These are phyloP conservation scores for Veloporphyrellus conicus DNA, from an alignment of 1,284 basidiomycete genomes.

Conservation along the genomic window DNA sequence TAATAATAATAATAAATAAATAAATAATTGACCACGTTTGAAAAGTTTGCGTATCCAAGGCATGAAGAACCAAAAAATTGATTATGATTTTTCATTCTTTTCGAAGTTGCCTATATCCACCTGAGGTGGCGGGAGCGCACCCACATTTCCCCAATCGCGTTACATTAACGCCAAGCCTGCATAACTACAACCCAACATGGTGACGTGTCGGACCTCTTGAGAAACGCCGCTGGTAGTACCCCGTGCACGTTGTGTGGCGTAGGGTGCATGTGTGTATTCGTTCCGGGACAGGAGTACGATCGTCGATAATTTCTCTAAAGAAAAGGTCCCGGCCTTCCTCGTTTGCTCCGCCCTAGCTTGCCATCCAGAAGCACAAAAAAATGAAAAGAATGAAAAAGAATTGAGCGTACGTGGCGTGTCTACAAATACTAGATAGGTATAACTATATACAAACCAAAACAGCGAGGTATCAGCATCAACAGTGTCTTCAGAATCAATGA, in stretches of 20 bases:
- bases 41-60: not conserved
- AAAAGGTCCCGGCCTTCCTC: not conserved
- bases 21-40: too few relatives aligned
- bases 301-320: not conserved
- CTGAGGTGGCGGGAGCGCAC: not conserved
- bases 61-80: not conserved
- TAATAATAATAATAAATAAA: not conserved
- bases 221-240: not conserved
- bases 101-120: too few relatives aligned
- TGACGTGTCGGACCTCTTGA: not conserved
- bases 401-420: constrained; percentile 3
- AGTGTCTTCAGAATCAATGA: constrained; percentile 9
- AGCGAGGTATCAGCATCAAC: constrained; percentile 10
- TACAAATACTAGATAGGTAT: constrained; percentile 27
- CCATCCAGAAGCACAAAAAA: not conserved
- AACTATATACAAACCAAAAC: constrained; percentile 31
- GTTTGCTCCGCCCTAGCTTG: constrained; percentile 8
- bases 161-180: not conserved
- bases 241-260: not conserved
- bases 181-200: not conserved
- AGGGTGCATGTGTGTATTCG: not conserved
- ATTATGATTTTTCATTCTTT: too few relatives aligned
- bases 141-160: not conserved
- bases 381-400: not conserved
- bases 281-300: not conserved